Evolutionary conservation across 768 basidiomycete genomes (phyloP), one percentile per base, ranked within the genome.

Genomic region (Myochromella boudieri): DNA sequence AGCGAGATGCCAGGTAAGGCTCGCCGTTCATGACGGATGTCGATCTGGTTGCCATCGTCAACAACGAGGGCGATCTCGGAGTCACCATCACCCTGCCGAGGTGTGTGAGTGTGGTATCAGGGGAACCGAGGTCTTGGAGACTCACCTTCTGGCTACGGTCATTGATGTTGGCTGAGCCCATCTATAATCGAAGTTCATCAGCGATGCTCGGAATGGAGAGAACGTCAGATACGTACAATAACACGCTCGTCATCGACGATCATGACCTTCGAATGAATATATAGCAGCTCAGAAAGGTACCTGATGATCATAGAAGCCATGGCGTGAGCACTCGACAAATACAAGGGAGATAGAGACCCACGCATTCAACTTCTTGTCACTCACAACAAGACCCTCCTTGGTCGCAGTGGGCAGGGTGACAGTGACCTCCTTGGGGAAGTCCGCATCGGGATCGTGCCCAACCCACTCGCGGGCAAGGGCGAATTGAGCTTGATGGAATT

Each of bases 11-110:
- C 62, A 72, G 65, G 64, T 85, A 91, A 21, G 77, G 76, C 53
- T 78, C 63, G 2, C 93, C 91, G 56, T 92, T 72, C 93, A 97
- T 95, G 12, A n/a, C 62, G 75, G 3, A 84, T 78, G 21, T 77
- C 71, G 32, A 99, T 72, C 69, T 81, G 72, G 40, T 95, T 90
- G 0, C 76, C 68, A 58, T 99, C 95, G 65, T 98, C 95, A 24
- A 97, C 85, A 15, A 97, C 83, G 6, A 97, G 68, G 6, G 89
- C 91, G 53, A 97, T 95, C 68, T 98, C 97, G 1, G 92, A 95
- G 65, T 95, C 93, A 25, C 91, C 92, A 54, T 95, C 87, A 20
- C 95, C 95, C 83, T 87, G 46, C n/a, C n/a, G 1, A 17, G 8
- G 31, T 33, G 7, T 8, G 26, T 24, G 10, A 53, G 49, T 40